A percentile compares a stretch with the other conserved stretches of the same genome.
Evolutionary conservation across 345 rosid genomes (phyloP).

Genomic region (Eucalyptus cloeziana): DNA sequence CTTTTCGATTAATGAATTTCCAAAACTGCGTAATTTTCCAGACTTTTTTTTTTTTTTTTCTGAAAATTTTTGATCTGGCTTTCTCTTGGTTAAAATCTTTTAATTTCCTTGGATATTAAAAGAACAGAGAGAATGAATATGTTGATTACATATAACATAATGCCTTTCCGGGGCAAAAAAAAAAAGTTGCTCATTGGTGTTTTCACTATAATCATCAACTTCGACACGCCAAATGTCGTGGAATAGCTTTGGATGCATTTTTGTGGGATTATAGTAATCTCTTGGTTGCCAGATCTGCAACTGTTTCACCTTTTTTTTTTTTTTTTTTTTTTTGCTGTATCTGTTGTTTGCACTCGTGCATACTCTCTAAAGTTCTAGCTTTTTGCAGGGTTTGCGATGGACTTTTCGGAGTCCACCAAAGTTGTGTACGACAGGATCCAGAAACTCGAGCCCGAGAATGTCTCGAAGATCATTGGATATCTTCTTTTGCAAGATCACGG

Average conservation of each 20-base stretch:
- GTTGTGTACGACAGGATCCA: conserved; percentile 74
- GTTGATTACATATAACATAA: background rate
- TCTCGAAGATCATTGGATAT: conserved; percentile 74
- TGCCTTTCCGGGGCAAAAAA: background rate
- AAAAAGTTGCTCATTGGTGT: background rate
- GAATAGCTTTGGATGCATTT: background rate
- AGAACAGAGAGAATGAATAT: background rate
- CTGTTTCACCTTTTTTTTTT: background rate
- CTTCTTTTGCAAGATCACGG: conserved; percentile 66
- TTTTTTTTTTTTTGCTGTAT: background rate
- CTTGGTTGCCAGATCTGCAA: background rate
- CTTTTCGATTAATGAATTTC: background rate
- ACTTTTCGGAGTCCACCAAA: conserved; percentile 71
- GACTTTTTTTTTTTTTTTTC: background rate
- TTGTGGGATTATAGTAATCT: background rate
- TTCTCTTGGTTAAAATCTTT: background rate
- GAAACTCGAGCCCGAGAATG: conserved; percentile 75
- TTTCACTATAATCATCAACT: background rate
- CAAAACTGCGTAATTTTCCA: background rate
- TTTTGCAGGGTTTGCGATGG: conserved; percentile 22
- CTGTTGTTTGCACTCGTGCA: background rate
- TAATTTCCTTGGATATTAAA: background rate
- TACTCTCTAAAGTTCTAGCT: background rate
- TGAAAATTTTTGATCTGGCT: background rate
- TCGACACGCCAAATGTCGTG: background rate